phyloP scores from a whole-genome alignment of 2,329 filamentous ascomycete species.

The Furcasterigmium sp. region DNA sequence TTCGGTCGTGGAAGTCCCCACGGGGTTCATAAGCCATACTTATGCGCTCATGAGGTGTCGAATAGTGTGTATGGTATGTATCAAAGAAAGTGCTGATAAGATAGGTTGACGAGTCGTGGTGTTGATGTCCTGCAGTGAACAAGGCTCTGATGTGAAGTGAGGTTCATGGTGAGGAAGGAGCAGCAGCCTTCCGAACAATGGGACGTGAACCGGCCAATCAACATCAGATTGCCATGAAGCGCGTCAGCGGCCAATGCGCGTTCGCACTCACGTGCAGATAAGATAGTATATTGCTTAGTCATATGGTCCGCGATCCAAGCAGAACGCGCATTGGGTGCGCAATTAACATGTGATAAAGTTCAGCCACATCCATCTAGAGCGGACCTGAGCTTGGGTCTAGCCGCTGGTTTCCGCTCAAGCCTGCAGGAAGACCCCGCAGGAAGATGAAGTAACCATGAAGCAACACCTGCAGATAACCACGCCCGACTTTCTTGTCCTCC shows the following conservation, averaged over 20 bases:
- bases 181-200: no score
- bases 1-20: slow-evolving; percentile 38
- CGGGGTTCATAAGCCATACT: slow-evolving; percentile 51
- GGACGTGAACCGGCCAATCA: no score
- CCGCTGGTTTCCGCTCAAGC: neutral
- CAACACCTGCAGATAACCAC: neutral
- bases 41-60: slow-evolving; percentile 7
- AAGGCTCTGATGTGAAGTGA: no score
- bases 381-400: neutral
- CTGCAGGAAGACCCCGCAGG: neutral
- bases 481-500: no score
- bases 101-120: neutral
- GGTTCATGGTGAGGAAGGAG: no score
- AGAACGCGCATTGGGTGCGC: no score
- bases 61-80: neutral
- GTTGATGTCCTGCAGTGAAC: no score
- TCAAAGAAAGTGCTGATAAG: neutral
- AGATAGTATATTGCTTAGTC: no score
- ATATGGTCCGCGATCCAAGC: no score
- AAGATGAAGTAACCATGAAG: neutral
- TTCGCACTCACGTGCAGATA: slow-evolving; percentile 3
- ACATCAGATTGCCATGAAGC: no score
- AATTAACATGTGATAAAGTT: slow-evolving; percentile 12
- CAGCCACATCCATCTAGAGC: slow-evolving; percentile 7
- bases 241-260: no score